These are phyloP conservation scores for Diospyros lotus DNA, from an alignment of 148 eudicot genomes.

Conservation along the genomic window DNA sequence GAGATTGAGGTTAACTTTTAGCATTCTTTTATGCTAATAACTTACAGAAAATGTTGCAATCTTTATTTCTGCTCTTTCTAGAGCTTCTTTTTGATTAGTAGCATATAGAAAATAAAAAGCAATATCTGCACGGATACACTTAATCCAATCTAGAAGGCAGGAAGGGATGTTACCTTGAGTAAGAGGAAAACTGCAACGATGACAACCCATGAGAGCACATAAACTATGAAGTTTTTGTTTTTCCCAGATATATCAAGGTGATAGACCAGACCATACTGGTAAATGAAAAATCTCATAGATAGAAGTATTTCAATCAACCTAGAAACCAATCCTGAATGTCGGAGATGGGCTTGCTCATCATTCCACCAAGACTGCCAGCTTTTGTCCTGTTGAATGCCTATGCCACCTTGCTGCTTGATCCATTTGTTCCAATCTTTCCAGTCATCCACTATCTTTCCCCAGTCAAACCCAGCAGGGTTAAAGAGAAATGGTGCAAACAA, in stretches of 20 bases:
- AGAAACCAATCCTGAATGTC: conserved; percentile 51
- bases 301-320: conserved; percentile 67
- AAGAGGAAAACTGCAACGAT: conserved; percentile 66
- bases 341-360: conserved; percentile 76
- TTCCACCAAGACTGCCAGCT: conserved; percentile 99
- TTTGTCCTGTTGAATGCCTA: conserved; percentile 87
- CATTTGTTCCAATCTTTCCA: conserved; percentile 97
- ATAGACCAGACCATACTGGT: conserved; percentile 95
- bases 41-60: too few species aligned
- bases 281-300: conserved; percentile 74
- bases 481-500: conserved; percentile 92
- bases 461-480: conserved; percentile 85
- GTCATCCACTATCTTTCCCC: conserved; percentile 89
- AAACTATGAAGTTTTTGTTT: conserved; percentile 66
- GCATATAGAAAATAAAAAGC: neutral
- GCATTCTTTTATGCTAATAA: neutral
- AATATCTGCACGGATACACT: neutral
- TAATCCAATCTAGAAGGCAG: neutral
- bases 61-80: too few species aligned
- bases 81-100: neutral
- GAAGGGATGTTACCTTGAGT: conserved; percentile 58
- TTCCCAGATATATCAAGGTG: conserved; percentile 80
- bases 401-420: conserved; percentile 85
- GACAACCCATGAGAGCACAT: conserved; percentile 90
- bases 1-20: neutral